Conservation (phyloP, 2,329 filamentous ascomycete species). For the Exutisphaerella laricina region DNA sequence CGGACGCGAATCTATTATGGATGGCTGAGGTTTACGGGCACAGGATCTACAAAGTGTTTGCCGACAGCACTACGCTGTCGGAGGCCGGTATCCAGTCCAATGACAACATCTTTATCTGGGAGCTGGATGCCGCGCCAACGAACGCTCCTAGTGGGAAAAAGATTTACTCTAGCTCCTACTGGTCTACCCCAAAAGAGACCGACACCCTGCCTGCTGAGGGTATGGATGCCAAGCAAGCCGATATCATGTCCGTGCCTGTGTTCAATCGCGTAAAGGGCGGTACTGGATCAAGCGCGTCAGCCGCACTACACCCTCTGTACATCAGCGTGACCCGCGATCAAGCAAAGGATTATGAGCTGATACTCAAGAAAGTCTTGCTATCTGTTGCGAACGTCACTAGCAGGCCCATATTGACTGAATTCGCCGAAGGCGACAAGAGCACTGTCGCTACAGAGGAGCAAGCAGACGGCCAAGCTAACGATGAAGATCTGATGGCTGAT, state of each 20-base stretch:
- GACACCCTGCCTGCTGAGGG: conserved; percentile 42
- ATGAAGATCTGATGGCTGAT: conserved; percentile 48
- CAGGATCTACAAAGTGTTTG: conserved; percentile 82
- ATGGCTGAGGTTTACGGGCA: conserved; percentile 75
- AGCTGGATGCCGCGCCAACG: conserved; percentile 72
- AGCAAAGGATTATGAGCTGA: conserved; percentile 60
- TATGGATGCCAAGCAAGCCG: conserved; percentile 58
- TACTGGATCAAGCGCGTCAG: conserved; percentile 27
- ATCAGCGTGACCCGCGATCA: conserved; percentile 72
- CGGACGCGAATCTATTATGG: conserved; percentile 60
- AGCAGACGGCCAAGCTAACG: conserved; percentile 11
- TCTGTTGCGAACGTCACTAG: conserved; percentile 73
- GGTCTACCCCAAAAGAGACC: conserved; percentile 32
- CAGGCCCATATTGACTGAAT: conserved; percentile 55
- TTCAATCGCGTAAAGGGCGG: conserved; percentile 54
- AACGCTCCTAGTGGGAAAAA: conserved; percentile 60
- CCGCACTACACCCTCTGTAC: conserved; percentile 49
- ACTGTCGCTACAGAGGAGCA: conserved; percentile 11
- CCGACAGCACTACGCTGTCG: conserved; percentile 61
- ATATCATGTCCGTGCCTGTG: conserved; percentile 64
- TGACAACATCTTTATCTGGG: conserved; percentile 66
- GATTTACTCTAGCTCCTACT: conserved; percentile 45
- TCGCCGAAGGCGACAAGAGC: conserved; percentile 22
- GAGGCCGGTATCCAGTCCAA: conserved; percentile 60
- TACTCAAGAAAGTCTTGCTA: conserved; percentile 73